Percentiles rank a stretch among this genome's conserved stretches.
Evolutionary conservation across 257 asterid genomes (phyloP).

Genomic region (Rehmannia glutinosa): DNA sequence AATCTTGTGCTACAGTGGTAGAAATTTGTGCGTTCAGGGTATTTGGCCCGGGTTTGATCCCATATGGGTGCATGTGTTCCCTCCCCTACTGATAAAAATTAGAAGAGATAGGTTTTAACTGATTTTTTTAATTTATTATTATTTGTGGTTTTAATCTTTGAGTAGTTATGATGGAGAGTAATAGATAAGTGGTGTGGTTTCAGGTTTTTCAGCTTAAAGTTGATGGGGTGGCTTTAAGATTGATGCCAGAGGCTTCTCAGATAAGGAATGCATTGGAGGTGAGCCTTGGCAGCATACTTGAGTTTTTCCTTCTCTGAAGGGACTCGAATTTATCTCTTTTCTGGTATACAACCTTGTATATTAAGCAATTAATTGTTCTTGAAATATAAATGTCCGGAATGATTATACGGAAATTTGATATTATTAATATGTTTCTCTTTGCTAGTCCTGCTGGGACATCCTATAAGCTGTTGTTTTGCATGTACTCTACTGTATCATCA

Average conservation of each 20-base stretch:
- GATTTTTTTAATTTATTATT: background rate
- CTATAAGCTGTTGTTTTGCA: background rate
- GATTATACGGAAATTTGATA: background rate
- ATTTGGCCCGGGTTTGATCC: no score
- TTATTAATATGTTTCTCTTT: background rate
- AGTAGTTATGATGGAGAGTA: conserved; percentile 1
- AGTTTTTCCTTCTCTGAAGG: background rate
- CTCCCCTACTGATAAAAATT: no score
- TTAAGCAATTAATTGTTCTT: background rate
- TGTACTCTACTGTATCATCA: background rate
- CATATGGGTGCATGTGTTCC: no score
- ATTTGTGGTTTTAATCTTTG: conserved; percentile 1
- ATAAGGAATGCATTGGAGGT: conserved; percentile 80
- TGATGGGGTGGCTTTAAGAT: conserved; percentile 86
- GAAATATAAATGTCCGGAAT: background rate
- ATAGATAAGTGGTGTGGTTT: conserved; percentile 24
- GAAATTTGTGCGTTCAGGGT: no score
- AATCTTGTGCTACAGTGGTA: no score
- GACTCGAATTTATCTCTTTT: background rate
- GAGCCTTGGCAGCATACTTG: background rate
- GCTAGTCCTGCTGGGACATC: background rate
- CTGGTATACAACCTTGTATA: background rate
- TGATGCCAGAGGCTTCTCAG: conserved; percentile 91
- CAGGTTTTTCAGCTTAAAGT: conserved; percentile 89
- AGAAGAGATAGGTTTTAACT: conserved; percentile 1